Evolutionary conservation across 495 filamentous ascomycete genomes (phyloP), one percentile per base, ranked within the genome.

Genomic region (Penicillium crystallinum): DNA sequence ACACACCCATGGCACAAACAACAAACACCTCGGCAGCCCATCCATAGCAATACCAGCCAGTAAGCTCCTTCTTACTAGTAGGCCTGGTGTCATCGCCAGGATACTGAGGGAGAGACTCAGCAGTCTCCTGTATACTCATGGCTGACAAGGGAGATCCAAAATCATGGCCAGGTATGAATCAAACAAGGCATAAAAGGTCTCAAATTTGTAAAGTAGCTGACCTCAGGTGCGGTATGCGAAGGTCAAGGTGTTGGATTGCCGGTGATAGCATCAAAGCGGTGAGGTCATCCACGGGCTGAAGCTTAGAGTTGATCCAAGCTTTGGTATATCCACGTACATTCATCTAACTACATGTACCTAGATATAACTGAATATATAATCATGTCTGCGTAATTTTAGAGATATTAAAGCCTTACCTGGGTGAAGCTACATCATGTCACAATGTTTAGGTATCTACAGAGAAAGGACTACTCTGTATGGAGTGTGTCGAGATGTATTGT

Each of bases 21-120:
- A 95, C 89, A 63, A 96, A 98, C 36, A 96, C 91, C 69, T 98
- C 93, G n/a, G 92, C 90, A 17, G 93, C 93, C 80, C 91, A 98
- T 39, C 85, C 89, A 77, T 98, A 97, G 55, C 87, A 87, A 69
- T 96, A 97, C 89, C 92, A 98, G 48, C 93, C 93, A 10, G 81
- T 79, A 29, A 97, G 80, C 75, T 98, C 93, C 65, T 88, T 91
- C 54, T 71, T 75, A 64, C 89, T 96, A 8, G 93, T 98, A 31
- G 83, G 77, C 14, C 93, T 82, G 27, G 86, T 89, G 68, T 98
- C 93, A 69, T 97, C 90, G 31, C 86, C 90, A 8, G 77, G 77
- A 65, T 91, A 97, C 35, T 72, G 69, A 23, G 78, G 64, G 21
- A 46, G 46, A 29, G 34, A 39, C 47, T 62, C 61, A 11, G 65